phyloP scores from a whole-genome alignment of 441 rosid species.

The Croton setiger region DNA sequence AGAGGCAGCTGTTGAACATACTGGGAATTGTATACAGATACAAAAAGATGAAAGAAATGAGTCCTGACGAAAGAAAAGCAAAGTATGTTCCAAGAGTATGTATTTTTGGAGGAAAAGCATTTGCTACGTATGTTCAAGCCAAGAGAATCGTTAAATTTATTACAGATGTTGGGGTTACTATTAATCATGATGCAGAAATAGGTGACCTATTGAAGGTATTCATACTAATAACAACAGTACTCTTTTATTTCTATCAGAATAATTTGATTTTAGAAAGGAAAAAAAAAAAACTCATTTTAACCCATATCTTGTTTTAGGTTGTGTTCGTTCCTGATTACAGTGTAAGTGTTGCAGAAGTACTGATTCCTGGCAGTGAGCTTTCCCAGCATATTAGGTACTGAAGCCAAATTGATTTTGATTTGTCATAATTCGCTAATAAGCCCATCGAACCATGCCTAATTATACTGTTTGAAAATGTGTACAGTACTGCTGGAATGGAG shows the following conservation, averaged over 20 bases:
- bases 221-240: background rate
- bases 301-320: constrained; percentile 31
- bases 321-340: constrained; percentile 61
- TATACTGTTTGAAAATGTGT: constrained; percentile 1
- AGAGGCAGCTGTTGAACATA: constrained; percentile 39
- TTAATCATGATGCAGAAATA: constrained; percentile 83
- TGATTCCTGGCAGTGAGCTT: constrained; percentile 61
- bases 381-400: constrained; percentile 61
- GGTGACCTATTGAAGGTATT: constrained; percentile 84
- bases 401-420: background rate
- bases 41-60: constrained; percentile 96
- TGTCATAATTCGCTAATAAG: too few relatives aligned
- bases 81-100: constrained; percentile 83
- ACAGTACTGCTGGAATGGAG: constrained; percentile 91
- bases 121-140: constrained; percentile 90
- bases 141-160: constrained; percentile 95
- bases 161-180: constrained; percentile 83
- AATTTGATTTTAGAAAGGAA: background rate
- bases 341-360: constrained; percentile 56
- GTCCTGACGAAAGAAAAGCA: constrained; percentile 52
- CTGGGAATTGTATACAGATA: constrained; percentile 88
- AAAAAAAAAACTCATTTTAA: background rate
- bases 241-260: background rate
- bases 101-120: constrained; percentile 97
- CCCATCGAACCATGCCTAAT: too few relatives aligned